phyloP scores from a whole-genome alignment of 192 early-diverging fungal genomes.

The Cladochytrium replicatum region DNA sequence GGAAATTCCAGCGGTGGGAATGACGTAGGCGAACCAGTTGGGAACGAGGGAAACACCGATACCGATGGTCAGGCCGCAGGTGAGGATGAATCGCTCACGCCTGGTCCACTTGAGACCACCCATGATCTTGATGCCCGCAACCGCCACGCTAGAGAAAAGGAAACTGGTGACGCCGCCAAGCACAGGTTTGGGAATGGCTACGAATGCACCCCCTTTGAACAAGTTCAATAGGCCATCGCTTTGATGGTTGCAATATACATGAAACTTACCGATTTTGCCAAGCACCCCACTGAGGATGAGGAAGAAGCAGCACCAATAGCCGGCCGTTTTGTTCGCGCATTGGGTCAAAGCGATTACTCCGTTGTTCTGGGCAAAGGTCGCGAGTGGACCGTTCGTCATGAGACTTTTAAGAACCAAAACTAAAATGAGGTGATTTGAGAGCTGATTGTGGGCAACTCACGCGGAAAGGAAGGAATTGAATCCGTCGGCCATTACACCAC shows the following conservation, averaged over 20 bases:
- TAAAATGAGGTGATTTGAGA: too few relatives aligned
- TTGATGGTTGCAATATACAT: neutral
- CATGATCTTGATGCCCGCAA: constrained; percentile 43
- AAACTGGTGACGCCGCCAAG: constrained; percentile 47
- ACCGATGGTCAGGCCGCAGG: constrained; percentile 33
- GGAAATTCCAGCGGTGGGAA: constrained; percentile 3
- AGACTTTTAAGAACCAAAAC: too few relatives aligned
- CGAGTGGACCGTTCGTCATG: constrained; percentile 40
- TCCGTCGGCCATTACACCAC: constrained; percentile 42
- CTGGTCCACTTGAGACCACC: constrained; percentile 43
- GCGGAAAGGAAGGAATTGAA: constrained; percentile 29
- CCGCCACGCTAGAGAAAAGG: constrained; percentile 41
- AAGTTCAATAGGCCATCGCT: neutral
- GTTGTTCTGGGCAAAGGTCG: constrained; percentile 48
- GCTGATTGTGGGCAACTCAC: too few relatives aligned
- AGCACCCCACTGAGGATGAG: constrained; percentile 43
- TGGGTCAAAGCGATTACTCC: constrained; percentile 46
- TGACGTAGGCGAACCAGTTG: constrained; percentile 39
- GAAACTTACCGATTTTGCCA: constrained; percentile 41
- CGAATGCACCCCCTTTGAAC: constrained; percentile 25
- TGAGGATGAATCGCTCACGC: constrained; percentile 42
- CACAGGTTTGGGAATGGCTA: constrained; percentile 33
- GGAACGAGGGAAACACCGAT: constrained; percentile 40
- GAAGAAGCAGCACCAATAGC: constrained; percentile 43
- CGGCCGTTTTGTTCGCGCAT: constrained; percentile 42